phyloP scores from a whole-genome alignment of 495 filamentous ascomycete species.

The Pseudomonodictys pantanalensis region DNA sequence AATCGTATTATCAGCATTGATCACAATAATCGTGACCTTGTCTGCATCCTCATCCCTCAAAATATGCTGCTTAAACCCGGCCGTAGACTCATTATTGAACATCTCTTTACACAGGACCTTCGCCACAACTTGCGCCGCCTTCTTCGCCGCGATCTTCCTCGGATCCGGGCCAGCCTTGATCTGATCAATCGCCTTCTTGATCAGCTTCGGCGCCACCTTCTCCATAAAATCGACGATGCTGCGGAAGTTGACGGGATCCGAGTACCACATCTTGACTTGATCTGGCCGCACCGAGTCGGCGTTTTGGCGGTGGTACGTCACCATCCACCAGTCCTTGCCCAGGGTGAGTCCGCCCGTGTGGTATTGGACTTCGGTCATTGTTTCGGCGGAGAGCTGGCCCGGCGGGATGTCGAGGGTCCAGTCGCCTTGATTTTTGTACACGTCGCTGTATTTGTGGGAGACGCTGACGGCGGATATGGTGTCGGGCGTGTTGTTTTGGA shows the following conservation, averaged over 20 bases:
- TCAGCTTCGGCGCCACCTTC: not conserved
- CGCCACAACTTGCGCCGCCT: not conserved
- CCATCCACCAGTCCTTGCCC: not conserved
- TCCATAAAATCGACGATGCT: constrained; percentile 1
- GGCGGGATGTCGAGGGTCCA: not conserved
- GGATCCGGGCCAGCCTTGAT: not conserved
- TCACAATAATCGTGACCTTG: not conserved
- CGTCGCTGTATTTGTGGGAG: constrained; percentile 3
- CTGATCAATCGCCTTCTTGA: not conserved
- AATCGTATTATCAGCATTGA: not conserved
- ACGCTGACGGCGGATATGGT: not conserved
- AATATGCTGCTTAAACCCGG: constrained; percentile 2
- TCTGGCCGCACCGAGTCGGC: not conserved
- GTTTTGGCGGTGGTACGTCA: not conserved
- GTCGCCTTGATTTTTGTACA: constrained; percentile 1
- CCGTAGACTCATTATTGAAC: not conserved
- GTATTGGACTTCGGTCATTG: not conserved
- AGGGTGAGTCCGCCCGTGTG: not conserved
- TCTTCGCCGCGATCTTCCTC: not conserved
- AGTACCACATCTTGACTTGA: not conserved
- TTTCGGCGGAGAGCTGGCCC: not conserved
- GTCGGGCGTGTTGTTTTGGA: constrained; percentile 2
- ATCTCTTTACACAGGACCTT: not conserved
- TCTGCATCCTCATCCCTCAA: not conserved
- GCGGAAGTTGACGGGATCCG: not conserved